Conservation (phyloP, 768 basidiomycete species). For the Terana coerulea region DNA sequence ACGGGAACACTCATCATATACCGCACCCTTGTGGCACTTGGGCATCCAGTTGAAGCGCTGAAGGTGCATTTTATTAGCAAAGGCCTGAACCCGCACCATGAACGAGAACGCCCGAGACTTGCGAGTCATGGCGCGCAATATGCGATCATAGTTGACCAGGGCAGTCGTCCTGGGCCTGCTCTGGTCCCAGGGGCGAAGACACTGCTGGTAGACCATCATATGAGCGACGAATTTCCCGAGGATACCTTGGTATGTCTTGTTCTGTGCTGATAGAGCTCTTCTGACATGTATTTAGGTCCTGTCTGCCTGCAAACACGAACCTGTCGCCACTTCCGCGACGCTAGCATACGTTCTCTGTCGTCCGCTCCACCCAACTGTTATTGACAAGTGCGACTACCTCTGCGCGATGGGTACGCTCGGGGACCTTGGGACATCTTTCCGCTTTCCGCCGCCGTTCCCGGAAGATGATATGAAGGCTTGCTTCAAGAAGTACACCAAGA, state of each 20-base stretch:
- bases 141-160: constrained; percentile 44
- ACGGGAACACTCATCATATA: constrained; percentile 34
- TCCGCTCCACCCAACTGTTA: constrained; percentile 30
- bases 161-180: constrained; percentile 35
- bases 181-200: constrained; percentile 24
- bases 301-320: constrained; percentile 36
- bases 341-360: constrained; percentile 38
- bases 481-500: constrained; percentile 34
- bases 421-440: constrained; percentile 32
- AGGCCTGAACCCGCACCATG: constrained; percentile 37
- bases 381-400: constrained; percentile 30
- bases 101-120: constrained; percentile 28
- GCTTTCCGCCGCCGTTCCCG: constrained; percentile 25
- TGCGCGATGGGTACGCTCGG: constrained; percentile 41
- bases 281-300: constrained; percentile 18
- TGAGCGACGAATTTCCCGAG: constrained; percentile 36
- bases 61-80: constrained; percentile 38
- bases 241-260: constrained; percentile 24
- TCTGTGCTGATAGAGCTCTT: not conserved
- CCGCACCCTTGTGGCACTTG: constrained; percentile 34
- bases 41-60: constrained; percentile 28
- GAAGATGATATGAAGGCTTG: constrained; percentile 28
- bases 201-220: constrained; percentile 47
- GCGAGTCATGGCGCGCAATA: constrained; percentile 25
- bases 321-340: constrained; percentile 41